Percentiles rank a stretch among this genome's conserved stretches.
These are phyloP conservation scores for Lyophyllum semitale DNA, from an alignment of 768 basidiomycete species.

Conservation along the genomic window DNA sequence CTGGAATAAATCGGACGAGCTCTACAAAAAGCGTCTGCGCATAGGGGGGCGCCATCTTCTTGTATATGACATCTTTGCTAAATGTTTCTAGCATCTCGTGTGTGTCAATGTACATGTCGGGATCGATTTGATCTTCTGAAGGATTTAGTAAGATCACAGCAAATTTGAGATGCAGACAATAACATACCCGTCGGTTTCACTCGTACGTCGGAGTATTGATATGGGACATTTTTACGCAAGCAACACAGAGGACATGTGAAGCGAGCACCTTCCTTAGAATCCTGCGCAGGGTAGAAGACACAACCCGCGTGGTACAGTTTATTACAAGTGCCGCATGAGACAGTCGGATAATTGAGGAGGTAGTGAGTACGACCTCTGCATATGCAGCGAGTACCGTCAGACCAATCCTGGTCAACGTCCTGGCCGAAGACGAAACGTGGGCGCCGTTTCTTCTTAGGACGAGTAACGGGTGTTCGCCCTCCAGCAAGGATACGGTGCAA, in stretches of 20 bases:
- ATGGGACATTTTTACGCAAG: conserved; percentile 69
- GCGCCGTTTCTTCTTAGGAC: conserved; percentile 58
- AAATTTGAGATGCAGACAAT: not conserved
- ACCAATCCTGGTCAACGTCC: conserved; percentile 73
- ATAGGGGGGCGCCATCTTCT: conserved; percentile 63
- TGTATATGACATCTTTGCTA: conserved; percentile 72
- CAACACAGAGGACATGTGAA: conserved; percentile 81
- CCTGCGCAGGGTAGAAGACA: conserved; percentile 69
- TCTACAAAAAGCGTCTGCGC: conserved; percentile 75
- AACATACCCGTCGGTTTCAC: conserved; percentile 63
- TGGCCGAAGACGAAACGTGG: conserved; percentile 74
- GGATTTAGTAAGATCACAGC: conserved; percentile 15
- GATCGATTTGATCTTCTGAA: conserved; percentile 37
- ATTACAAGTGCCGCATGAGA: conserved; percentile 68
- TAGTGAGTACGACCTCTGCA: conserved; percentile 71
- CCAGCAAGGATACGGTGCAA: conserved; percentile 80
- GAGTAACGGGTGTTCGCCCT: conserved; percentile 52
- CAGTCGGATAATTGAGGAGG: conserved; percentile 59
- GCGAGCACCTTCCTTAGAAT: conserved; percentile 31
- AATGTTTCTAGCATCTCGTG: conserved; percentile 73
- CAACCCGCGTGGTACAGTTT: conserved; percentile 74
- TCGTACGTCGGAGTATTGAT: conserved; percentile 76
- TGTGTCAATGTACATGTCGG: conserved; percentile 64
- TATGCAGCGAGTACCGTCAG: conserved; percentile 78
- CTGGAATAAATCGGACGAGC: conserved; percentile 63